These are phyloP conservation scores for Fusarium staphyleae DNA, from an alignment of 2,329 filamentous ascomycete species.

Conservation along the genomic window DNA sequence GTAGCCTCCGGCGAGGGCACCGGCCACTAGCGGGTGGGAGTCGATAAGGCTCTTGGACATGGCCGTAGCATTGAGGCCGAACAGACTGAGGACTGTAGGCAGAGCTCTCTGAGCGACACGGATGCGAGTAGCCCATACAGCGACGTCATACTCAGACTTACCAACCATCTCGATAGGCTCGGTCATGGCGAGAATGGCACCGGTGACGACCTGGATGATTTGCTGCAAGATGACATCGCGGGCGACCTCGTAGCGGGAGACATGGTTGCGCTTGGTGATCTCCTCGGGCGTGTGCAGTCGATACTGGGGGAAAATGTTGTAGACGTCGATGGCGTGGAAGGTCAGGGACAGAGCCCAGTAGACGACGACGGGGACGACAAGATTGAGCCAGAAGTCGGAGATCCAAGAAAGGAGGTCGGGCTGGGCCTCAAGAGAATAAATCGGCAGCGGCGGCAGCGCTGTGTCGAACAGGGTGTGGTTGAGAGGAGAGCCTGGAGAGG, in stretches of 20 bases:
- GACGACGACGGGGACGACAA: slow-evolving; percentile 77
- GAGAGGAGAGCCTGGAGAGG: slow-evolving; percentile 36
- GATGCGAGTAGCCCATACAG: slow-evolving; percentile 86
- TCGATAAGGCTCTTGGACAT: slow-evolving; percentile 78
- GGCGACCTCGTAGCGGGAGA: slow-evolving; percentile 82
- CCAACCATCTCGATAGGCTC: slow-evolving; percentile 79
- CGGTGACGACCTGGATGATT: slow-evolving; percentile 80
- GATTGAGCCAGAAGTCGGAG: slow-evolving; percentile 80
- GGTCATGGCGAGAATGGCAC: slow-evolving; percentile 70
- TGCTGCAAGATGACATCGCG: slow-evolving; percentile 94
- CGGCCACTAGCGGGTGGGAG: slow-evolving; percentile 76
- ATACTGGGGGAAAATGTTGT: slow-evolving; percentile 88
- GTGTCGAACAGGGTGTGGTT: slow-evolving; percentile 64
- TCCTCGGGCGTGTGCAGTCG: slow-evolving; percentile 94
- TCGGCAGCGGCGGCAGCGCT: slow-evolving; percentile 79
- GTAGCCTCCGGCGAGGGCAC: slow-evolving; percentile 77
- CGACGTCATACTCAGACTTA: slow-evolving; percentile 83
- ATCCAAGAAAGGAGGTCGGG: slow-evolving; percentile 78
- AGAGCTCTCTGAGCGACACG: slow-evolving; percentile 80
- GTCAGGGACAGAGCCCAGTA: slow-evolving; percentile 89
- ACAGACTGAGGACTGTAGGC: slow-evolving; percentile 70
- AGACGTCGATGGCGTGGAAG: slow-evolving; percentile 87
- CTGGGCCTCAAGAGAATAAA: slow-evolving; percentile 76
- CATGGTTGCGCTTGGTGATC: slow-evolving; percentile 85
- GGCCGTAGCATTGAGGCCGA: slow-evolving; percentile 78